Conservation (phyloP, 2,329 filamentous ascomycete genomes). For the Aureobasidium leucospermi region DNA sequence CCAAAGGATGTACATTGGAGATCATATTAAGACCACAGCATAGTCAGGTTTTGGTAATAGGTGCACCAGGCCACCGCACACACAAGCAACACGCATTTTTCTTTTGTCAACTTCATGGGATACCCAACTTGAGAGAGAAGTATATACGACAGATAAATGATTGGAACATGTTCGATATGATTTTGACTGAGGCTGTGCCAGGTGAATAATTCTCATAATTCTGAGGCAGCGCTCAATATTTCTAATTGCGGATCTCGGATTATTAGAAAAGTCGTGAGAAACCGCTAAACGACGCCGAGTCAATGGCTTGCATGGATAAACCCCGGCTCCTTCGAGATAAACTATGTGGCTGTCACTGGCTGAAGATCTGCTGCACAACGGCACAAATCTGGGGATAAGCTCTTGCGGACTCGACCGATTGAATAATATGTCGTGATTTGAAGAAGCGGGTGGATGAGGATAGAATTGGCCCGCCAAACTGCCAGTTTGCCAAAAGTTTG, state of each 20-base stretch:
- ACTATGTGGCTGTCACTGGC: slow-evolving; percentile 1
- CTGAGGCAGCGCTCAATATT: not conserved
- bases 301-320: not conserved
- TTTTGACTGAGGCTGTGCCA: not conserved
- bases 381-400: slow-evolving; percentile 7
- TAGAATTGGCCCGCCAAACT: slow-evolving; percentile 7
- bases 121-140: not conserved
- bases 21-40: not conserved
- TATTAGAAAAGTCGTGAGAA: not conserved
- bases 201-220: no score
- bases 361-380: slow-evolving; percentile 8
- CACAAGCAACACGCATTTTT: not conserved
- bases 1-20: not conserved
- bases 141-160: not conserved
- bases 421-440: slow-evolving; percentile 2
- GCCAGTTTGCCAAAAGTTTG: slow-evolving; percentile 13
- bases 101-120: not conserved
- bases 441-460: slow-evolving; percentile 4
- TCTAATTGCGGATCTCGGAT: not conserved
- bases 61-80: not conserved
- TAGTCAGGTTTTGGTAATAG: not conserved
- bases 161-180: not conserved
- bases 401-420: not conserved
- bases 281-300: not conserved
- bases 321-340: not conserved